Evolutionary conservation across 1,284 basidiomycete genomes (phyloP).

Genomic region (Cryptococcus jaspeensis): DNA sequence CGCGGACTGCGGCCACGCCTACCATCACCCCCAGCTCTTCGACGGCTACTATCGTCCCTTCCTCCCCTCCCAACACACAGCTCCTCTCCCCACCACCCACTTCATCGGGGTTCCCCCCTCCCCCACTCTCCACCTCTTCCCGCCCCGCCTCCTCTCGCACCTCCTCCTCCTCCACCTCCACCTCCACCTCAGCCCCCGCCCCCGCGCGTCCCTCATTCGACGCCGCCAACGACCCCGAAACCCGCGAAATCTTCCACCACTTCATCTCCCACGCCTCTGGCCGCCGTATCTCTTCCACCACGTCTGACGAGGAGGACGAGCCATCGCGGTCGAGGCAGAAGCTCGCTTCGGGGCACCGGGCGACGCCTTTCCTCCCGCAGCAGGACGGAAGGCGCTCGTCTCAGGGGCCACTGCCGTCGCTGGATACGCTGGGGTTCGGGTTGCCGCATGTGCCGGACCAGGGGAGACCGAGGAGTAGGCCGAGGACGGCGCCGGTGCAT

Average conservation of each 20-base stretch:
- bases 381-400: too few relatives aligned
- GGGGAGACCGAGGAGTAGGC: conserved; percentile 17
- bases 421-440: conserved; percentile 39
- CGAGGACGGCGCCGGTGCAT: conserved; percentile 30
- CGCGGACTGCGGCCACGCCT: too few relatives aligned
- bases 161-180: conserved; percentile 2
- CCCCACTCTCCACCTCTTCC: conserved; percentile 6
- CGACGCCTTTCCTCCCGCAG: conserved; percentile 1
- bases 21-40: too few relatives aligned
- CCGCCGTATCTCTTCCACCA: conserved; percentile 37
- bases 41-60: background rate
- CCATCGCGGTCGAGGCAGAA: conserved; percentile 28
- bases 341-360: background rate
- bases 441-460: conserved; percentile 35
- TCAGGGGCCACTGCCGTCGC: conserved; percentile 28
- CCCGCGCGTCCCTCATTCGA: background rate
- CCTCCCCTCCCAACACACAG: background rate
- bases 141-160: conserved; percentile 12
- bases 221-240: conserved; percentile 16
- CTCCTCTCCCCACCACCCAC: background rate
- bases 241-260: conserved; percentile 11
- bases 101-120: background rate
- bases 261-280: conserved; percentile 24
- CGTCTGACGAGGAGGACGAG: conserved; percentile 42
- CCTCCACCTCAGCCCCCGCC: background rate